Conservation (phyloP, 257 asterid genomes). For the Cordia subcordata region DNA sequence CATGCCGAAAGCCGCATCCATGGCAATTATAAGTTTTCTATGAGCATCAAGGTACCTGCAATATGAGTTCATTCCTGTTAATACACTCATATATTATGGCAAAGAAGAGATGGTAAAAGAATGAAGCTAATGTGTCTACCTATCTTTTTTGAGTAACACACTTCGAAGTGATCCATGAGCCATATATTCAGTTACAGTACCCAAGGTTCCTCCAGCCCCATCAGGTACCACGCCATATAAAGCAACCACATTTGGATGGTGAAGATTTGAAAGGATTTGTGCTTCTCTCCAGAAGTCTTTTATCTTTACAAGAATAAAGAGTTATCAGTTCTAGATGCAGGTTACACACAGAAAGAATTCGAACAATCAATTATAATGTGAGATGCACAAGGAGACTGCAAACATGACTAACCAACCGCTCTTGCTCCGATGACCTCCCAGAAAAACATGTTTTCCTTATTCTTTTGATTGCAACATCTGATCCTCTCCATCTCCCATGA, state of each 20-base stretch:
- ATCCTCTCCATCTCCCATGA: slow-evolving; percentile 78
- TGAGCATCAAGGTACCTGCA: slow-evolving; percentile 53
- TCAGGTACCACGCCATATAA: slow-evolving; percentile 82
- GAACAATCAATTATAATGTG: neutral
- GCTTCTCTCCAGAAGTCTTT: slow-evolving; percentile 83
- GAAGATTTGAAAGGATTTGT: slow-evolving; percentile 57
- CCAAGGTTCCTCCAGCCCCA: slow-evolving; percentile 71
- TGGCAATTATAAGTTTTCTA: slow-evolving; percentile 59
- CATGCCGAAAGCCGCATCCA: slow-evolving; percentile 88
- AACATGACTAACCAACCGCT: slow-evolving; percentile 54
- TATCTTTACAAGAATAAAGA: slow-evolving; percentile 28
- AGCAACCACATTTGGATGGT: slow-evolving; percentile 77
- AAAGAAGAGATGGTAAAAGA: slow-evolving; percentile 11
- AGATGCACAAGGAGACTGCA: slow-evolving; percentile 9
- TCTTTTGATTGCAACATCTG: slow-evolving; percentile 79
- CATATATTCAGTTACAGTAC: slow-evolving; percentile 74
- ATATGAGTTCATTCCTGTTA: slow-evolving; percentile 14
- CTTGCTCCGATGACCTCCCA: slow-evolving; percentile 65
- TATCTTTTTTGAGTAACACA: slow-evolving; percentile 52
- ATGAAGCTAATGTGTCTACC: slow-evolving; percentile 26
- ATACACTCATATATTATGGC: neutral
- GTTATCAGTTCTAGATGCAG: slow-evolving; percentile 7
- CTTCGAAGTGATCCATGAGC: slow-evolving; percentile 65
- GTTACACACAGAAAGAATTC: slow-evolving; percentile 13
- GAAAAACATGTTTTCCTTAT: slow-evolving; percentile 56